Conservation (phyloP, 805 yeast genomes). For the Zygosaccharomyces rouxii region DNA sequence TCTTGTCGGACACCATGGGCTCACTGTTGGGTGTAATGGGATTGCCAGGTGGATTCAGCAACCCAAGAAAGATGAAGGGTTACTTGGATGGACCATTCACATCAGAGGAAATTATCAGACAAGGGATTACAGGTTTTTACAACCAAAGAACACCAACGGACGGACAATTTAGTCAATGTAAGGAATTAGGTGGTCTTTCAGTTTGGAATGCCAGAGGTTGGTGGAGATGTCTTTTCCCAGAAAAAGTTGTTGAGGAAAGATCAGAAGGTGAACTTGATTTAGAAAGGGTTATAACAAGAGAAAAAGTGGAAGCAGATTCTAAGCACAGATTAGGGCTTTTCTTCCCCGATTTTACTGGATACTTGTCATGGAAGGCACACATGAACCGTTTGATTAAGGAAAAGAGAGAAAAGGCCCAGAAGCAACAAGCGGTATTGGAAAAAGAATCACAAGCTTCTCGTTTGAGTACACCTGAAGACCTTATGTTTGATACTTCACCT, state of each 20-base stretch:
- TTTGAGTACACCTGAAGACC: constrained; percentile 28
- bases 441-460: background rate
- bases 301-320: constrained; percentile 48
- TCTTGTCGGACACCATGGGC: constrained; percentile 19
- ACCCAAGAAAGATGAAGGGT: constrained; percentile 16
- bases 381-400: constrained; percentile 46
- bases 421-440: background rate
- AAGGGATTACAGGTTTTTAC: constrained; percentile 40
- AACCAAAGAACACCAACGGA: constrained; percentile 57
- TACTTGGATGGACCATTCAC: constrained; percentile 18
- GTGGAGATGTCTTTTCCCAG: constrained; percentile 89
- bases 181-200: constrained; percentile 59
- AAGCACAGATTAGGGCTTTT: constrained; percentile 51
- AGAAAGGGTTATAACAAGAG: constrained; percentile 45
- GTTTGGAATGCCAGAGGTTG: constrained; percentile 82
- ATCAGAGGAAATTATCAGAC: constrained; percentile 17
- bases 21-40: constrained; percentile 28
- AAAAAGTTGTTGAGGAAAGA: constrained; percentile 37
- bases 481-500: constrained; percentile 19
- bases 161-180: constrained; percentile 57
- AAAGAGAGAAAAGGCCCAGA: constrained; percentile 28
- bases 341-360: constrained; percentile 62
- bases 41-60: constrained; percentile 23
- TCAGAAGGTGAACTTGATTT: constrained; percentile 24
- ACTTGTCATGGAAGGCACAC: constrained; percentile 60